phyloP scores from a whole-genome alignment of 225 moss, liverwort and hornwort species.

The Sphagnum tenellum region DNA sequence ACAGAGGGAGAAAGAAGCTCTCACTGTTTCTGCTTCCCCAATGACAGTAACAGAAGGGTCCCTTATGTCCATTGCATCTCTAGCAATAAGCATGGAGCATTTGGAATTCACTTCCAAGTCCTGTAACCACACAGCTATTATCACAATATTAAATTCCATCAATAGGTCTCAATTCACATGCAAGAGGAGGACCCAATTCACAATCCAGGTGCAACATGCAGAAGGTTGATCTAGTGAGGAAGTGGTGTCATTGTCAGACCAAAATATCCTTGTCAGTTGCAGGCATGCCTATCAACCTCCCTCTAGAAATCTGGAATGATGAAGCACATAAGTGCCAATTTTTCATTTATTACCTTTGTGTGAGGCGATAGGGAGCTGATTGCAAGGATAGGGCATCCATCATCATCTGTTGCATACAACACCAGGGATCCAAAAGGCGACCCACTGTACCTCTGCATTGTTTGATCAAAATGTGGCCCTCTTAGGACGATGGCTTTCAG shows the following conservation, averaged over 20 bases:
- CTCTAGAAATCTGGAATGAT: too few relatives aligned
- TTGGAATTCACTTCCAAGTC: conserved; percentile 76
- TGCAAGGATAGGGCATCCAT: conserved; percentile 65
- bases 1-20: too few relatives aligned
- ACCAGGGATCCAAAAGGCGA: conserved; percentile 85
- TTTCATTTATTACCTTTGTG: conserved; percentile 36
- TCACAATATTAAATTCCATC: not conserved
- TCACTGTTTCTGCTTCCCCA: conserved; percentile 70
- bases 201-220: too few relatives aligned
- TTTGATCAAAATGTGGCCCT: conserved; percentile 1
- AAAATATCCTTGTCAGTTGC: too few relatives aligned
- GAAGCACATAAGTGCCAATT: too few relatives aligned
- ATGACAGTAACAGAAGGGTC: conserved; percentile 67
- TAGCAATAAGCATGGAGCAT: conserved; percentile 83
- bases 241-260: too few relatives aligned
- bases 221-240: too few relatives aligned
- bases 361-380: conserved; percentile 81
- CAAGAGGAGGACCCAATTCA: too few relatives aligned
- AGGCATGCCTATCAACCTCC: too few relatives aligned
- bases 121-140: conserved; percentile 19
- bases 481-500: not conserved
- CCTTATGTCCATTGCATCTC: conserved; percentile 69
- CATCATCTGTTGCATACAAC: conserved; percentile 61
- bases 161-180: not conserved
- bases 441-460: conserved; percentile 71